phyloP scores from a whole-genome alignment of 345 rosid species.

The Adansonia digitata region DNA sequence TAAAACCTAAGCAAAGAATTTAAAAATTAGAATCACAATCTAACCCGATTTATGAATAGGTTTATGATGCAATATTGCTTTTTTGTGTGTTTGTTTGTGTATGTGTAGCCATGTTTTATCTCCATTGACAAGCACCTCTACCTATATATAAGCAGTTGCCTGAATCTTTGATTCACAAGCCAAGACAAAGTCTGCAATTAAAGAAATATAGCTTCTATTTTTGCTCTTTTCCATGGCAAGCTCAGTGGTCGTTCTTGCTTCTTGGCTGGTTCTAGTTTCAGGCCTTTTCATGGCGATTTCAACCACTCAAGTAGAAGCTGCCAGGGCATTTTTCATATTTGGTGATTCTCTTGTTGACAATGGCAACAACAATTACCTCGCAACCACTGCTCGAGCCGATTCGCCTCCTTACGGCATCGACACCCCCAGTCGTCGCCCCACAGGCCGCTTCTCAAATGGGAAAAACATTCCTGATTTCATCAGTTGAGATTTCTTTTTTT shows the following conservation, averaged over 20 bases:
- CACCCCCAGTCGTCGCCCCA: conserved; percentile 59
- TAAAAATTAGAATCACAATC: too few species aligned
- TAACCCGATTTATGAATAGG: too few species aligned
- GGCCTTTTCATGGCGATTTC: conserved; percentile 9
- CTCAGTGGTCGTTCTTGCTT: not conserved
- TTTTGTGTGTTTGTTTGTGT: not conserved
- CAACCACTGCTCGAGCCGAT: conserved; percentile 79
- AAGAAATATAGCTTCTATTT: not conserved
- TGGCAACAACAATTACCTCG: conserved; percentile 73
- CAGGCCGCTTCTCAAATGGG: conserved; percentile 92
- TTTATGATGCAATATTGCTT: too few species aligned
- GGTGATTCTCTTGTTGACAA: conserved; percentile 78
- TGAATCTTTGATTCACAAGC: not conserved
- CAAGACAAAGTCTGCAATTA: not conserved
- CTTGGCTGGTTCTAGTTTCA: not conserved
- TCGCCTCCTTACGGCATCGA: conserved; percentile 81
- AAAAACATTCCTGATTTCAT: conserved; percentile 82
- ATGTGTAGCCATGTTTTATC: conserved; percentile 1
- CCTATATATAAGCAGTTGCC: conserved; percentile 12
- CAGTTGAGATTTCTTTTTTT: conserved; percentile 31
- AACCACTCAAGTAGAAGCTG: conserved; percentile 28
- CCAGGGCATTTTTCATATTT: conserved; percentile 49
- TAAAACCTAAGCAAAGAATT: too few species aligned
- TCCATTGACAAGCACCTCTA: not conserved
- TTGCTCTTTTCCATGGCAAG: conserved; percentile 17